Conservation (phyloP, 2,329 filamentous ascomycete species). For the Epichloe hybrida region DNA sequence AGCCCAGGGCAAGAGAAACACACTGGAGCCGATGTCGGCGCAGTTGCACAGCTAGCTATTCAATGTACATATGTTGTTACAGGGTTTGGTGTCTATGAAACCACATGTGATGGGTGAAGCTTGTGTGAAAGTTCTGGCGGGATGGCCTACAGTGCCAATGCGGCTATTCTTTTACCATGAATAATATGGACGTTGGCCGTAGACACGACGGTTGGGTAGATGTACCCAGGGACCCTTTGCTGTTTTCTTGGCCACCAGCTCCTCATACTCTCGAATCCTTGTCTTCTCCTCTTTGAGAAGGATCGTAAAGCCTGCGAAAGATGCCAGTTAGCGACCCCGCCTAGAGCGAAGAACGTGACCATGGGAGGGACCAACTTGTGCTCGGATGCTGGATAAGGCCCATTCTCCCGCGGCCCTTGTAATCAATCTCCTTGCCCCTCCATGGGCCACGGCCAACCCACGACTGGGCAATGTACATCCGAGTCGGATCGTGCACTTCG, state of each 20-base stretch:
- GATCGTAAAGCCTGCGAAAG: slow-evolving; percentile 53
- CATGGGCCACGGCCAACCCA: slow-evolving; percentile 75
- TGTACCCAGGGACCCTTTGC: slow-evolving; percentile 75
- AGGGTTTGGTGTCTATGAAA: slow-evolving; percentile 6
- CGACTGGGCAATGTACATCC: slow-evolving; percentile 80
- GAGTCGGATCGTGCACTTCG: slow-evolving; percentile 58
- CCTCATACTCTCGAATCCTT: slow-evolving; percentile 64
- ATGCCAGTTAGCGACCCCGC: neutral
- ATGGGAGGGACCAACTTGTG: slow-evolving; percentile 48
- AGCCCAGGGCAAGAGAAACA: neutral
- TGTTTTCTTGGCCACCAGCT: slow-evolving; percentile 61
- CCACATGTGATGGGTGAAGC: neutral
- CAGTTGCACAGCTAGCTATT: slow-evolving; percentile 15
- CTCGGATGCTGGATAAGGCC: slow-evolving; percentile 56
- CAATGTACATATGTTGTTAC: slow-evolving; percentile 24
- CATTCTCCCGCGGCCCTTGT: slow-evolving; percentile 62
- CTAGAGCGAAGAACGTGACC: neutral
- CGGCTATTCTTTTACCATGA: slow-evolving; percentile 53
- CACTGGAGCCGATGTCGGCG: slow-evolving; percentile 4
- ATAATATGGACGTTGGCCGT: slow-evolving; percentile 78
- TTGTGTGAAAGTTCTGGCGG: neutral
- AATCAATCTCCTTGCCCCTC: slow-evolving; percentile 44
- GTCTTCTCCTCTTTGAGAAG: slow-evolving; percentile 91
- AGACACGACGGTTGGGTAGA: slow-evolving; percentile 72
- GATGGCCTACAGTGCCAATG: neutral